Base-by-base conservation (phyloP, 805 yeast species). In the Isabelozyma rhagii region DNA sequence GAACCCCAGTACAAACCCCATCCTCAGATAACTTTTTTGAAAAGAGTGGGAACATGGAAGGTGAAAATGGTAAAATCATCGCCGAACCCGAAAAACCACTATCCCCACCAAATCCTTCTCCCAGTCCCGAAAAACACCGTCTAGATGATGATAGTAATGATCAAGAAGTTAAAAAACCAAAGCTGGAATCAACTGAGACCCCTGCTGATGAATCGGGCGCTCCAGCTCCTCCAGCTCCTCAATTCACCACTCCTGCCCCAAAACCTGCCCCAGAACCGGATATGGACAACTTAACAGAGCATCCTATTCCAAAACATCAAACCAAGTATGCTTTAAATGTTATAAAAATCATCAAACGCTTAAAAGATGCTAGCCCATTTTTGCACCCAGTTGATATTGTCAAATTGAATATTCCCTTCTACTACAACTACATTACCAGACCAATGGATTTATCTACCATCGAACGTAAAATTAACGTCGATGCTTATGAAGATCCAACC, bases 391-490 rank as follows among this genome's bases (percentile, higher is more conserved):
- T 94, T 17, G 98, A 94, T 66, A 87, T 81, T 3, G 85, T 87
- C 45, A 90, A 89, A 63, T 80, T 90, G 53, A 90, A 92, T 61
- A 88, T 94, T 49, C 99, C 99, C 3, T 83, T 87, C 55, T 94
- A 94, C 67, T 89, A 85, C 67, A 91, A 90, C 59, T 83, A 81
- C 61, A 83, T 94, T 60, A 78, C 81, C 55, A 77, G 85, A 60
- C 99, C 99, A 39, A 94, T 94, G 97, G 98, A 93, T 66, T 74
- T 94, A 34, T 80, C 92, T 3, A 90, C 97, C 1, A 88, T 94
- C 55, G 99, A 94, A 68, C 81, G 80, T 59, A 93, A 92, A 68
- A 70, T 92, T 39, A 75, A 64, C 40, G 81, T 67, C 7, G 82
- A 83, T 61, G 92, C 89, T 1, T 94, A 92, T 68, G 86, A 79